Evolutionary conservation across 139 green algal species (phyloP).

Genomic region (Auxenochlorella pyrenoidosa): DNA sequence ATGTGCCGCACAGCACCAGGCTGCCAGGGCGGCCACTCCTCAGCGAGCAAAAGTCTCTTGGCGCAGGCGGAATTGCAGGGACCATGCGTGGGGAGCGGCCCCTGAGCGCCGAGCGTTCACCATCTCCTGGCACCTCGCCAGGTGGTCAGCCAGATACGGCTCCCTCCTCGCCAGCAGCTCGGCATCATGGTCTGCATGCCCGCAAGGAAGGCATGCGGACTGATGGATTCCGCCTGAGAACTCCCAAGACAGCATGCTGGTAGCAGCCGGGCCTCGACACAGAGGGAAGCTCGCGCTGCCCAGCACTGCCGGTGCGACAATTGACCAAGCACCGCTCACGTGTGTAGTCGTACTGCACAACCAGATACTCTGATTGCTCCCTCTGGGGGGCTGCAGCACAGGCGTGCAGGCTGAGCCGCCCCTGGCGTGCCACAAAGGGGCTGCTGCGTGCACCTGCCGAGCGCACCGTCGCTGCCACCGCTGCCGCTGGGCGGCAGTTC

Average conservation of each 20-base stretch:
- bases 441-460: not conserved
- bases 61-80: not conserved
- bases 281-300: not conserved
- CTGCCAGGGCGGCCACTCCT: no score
- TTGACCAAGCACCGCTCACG: not conserved
- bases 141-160: conserved; percentile 1
- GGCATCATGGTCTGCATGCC: not conserved
- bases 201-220: no score
- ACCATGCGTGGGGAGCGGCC: not conserved
- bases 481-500: not conserved
- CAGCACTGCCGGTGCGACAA: not conserved
- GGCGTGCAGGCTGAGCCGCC: not conserved
- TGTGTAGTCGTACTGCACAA: conserved; percentile 16
- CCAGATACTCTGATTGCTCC: not conserved
- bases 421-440: not conserved
- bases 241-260: not conserved
- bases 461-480: not conserved
- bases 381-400: not conserved
- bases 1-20: no score
- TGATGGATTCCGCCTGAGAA: no score
- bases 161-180: conserved; percentile 16
- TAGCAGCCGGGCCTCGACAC: no score
- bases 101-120: not conserved
- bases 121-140: not conserved
- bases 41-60: no score